phyloP scores from a whole-genome alignment of 2,329 filamentous ascomycete species.

The Clonostachys solani region DNA sequence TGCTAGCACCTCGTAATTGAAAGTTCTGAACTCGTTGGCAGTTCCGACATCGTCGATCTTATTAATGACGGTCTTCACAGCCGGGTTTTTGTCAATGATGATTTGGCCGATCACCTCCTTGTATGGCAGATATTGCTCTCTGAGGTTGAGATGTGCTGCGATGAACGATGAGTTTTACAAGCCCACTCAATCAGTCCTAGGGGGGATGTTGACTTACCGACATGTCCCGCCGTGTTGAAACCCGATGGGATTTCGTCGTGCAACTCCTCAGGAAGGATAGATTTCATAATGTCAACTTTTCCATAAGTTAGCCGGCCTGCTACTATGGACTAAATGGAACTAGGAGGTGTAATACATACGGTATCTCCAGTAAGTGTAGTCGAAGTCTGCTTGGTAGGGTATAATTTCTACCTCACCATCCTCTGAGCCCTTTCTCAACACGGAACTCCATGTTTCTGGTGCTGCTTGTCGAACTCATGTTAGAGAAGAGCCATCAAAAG shows the following conservation, averaged over 20 bases:
- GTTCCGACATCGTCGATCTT: conserved; percentile 86
- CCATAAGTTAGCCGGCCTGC: conserved; percentile 9
- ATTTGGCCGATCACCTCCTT: conserved; percentile 83
- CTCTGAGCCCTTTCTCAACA: conserved; percentile 64
- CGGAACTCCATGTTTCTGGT: conserved; percentile 71
- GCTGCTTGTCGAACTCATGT: conserved; percentile 13
- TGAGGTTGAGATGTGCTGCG: conserved; percentile 83
- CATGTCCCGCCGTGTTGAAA: conserved; percentile 85
- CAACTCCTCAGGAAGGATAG: conserved; percentile 75
- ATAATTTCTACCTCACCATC: conserved; percentile 65
- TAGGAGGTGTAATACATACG: conserved; percentile 38
- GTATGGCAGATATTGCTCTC: conserved; percentile 77
- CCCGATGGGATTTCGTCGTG: conserved; percentile 79
- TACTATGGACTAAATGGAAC: neutral
- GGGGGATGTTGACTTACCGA: conserved; percentile 48
- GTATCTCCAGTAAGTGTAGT: conserved; percentile 86
- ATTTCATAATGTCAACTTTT: conserved; percentile 73
- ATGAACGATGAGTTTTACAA: conserved; percentile 3
- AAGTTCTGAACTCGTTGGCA: conserved; percentile 84
- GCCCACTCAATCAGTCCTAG: neutral
- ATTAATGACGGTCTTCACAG: conserved; percentile 87
- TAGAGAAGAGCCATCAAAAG: conserved; percentile 1
- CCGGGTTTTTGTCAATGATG: conserved; percentile 82
- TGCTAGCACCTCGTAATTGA: conserved; percentile 84
- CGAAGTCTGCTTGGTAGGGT: conserved; percentile 70